Base-by-base conservation (phyloP, 2,329 filamentous ascomycete species). In the Colletotrichum sp. region DNA sequence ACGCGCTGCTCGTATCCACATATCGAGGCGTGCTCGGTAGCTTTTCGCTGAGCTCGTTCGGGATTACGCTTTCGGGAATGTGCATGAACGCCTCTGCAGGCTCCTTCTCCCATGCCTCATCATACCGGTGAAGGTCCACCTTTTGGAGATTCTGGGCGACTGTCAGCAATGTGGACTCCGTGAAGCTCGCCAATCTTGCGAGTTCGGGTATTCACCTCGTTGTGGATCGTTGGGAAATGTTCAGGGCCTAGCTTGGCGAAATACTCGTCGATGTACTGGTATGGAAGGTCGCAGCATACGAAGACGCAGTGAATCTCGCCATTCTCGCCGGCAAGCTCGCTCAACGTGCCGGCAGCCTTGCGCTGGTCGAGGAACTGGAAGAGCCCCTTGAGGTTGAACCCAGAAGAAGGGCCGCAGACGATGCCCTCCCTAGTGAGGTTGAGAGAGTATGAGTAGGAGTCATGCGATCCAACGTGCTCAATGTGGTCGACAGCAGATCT, bases 231-330 rank as follows among this genome's bases (percentile, higher is more conserved):
- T 4, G 86, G 88, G 79, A 92, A 92, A 63, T 88, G 82, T 3
- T 84, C 83, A 2, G 84, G 78, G 3, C 85, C 87, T 13, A 92
- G 83, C 78, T 91, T 92, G 30, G 89, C 85, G 78, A 92, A 93
- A 79, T 93, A 93, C 78, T 90, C 89, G 29, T 87, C 84, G 61
- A 93, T 87, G 75, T 93, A 93, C 79, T 93, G 91, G 77, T 93
- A 93, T 0, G 92, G 92, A 30, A 93, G 78, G 72, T 93, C 92
- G 73, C 91, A 92, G 82, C 91, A 93, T 5, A 92, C 81, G 80
- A 93, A 93, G 1, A 91, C 90, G 62, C 89, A 91, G 76, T 89
- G 85, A 3, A 89, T 84, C 66, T 86, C 82, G 2, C 89, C 88
- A 36, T 88, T 85, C 1, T 83, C 80, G 1, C 86, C 87, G 1